Base-by-base conservation (phyloP, 148 eudicot genomes). In the Spergularia marina region DNA sequence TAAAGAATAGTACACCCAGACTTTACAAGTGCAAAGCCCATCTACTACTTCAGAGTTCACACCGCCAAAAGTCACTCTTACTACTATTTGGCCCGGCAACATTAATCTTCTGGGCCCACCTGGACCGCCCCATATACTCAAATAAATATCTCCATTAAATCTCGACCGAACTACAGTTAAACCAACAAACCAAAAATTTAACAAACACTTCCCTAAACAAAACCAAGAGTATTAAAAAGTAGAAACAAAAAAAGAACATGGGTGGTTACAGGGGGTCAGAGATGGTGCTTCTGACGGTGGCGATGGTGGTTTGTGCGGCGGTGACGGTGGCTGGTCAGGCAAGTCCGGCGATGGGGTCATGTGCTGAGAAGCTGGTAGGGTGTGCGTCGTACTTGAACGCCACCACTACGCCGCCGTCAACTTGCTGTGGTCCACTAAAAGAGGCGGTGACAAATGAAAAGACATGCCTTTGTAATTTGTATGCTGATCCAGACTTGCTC, bases 331-430 rank as follows among this genome's bases (percentile, higher is more conserved):
- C 56, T 44, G 49, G 41, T 54, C 47, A 7, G 51, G 30, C 36
- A 6, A 44, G 49, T 20, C 55, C 23, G 68, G 56, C 1, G 65
- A 16, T 18, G 3, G 12, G 10, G 5, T 2, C 68, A 18, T 73
- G 76, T 56, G 76, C 68, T 4, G 39, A 63, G 5, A 75, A 64
- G 63, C 44, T 77, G 25, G 49, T 51, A 14, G 53, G 18, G 41
- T 77, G 79, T 40, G 54, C 51, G 5, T 30, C 5, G 14, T 77
- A 68, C 74, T 18, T 77, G 9, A 77, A 77, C 53, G 59, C 68
- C 34, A 69, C 79, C 58, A 68, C 58, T 11, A 77, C 63, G 68
- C 79, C 79, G 34, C 74, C 79, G 58, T 1, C 68, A 4, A 34
- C 17, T 16, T 77, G 79, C 52, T 77, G 79, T 69, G 17, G 39